phyloP scores from a whole-genome alignment of 768 basidiomycete genomes.

The Termitomyces sp. region DNA sequence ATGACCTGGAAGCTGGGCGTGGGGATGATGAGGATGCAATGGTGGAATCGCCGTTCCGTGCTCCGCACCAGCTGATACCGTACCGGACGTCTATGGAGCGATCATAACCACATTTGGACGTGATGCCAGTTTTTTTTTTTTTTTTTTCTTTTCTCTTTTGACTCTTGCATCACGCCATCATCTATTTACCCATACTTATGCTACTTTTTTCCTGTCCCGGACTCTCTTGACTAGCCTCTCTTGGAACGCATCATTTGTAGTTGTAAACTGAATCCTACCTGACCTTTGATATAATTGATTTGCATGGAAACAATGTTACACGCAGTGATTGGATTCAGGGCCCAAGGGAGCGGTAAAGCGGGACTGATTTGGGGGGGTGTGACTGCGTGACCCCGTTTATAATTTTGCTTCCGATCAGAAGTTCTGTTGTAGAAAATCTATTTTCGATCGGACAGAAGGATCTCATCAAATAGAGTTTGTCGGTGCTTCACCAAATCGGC shows the following conservation, averaged over 20 bases:
- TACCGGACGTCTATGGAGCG: conserved; percentile 16
- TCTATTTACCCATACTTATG: conserved; percentile 10
- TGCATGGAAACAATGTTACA: background rate
- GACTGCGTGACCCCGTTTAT: conserved; percentile 9
- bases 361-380: background rate
- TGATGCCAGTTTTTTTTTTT: background rate
- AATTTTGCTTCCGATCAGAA: conserved; percentile 35
- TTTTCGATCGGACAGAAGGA: conserved; percentile 20
- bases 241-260: conserved; percentile 6
- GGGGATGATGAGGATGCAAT: conserved; percentile 27
- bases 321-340: background rate
- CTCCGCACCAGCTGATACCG: conserved; percentile 22
- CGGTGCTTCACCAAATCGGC: conserved; percentile 7
- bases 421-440: conserved; percentile 30
- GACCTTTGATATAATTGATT: conserved; percentile 2
- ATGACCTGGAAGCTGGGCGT: conserved; percentile 28
- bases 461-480: conserved; percentile 11
- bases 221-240: conserved; percentile 7
- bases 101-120: background rate
- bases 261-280: conserved; percentile 9
- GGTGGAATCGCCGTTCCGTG: conserved; percentile 42
- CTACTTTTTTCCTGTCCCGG: conserved; percentile 4
- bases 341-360: conserved; percentile 10
- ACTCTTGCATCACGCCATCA: background rate
- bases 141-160: too few species aligned